Base-by-base conservation (phyloP, 2,329 filamentous ascomycete species). In the Niveomyces coronatus region DNA sequence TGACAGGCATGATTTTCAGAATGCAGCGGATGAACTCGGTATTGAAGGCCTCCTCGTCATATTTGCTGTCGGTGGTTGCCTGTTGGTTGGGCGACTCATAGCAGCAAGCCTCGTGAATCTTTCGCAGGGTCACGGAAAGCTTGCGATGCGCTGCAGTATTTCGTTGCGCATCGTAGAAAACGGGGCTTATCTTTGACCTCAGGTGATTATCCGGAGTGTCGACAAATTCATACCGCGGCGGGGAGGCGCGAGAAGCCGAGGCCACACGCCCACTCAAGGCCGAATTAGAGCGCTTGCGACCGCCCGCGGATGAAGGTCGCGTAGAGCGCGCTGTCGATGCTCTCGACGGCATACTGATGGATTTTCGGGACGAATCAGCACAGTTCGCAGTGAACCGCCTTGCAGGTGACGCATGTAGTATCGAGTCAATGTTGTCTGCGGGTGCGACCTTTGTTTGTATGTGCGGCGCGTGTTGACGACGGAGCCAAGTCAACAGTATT, bases 141-240 rank as follows among this genome's bases (percentile, higher is more conserved):
- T 96, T 96, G 43, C 89, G 72, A 57, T 98, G 91, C 2, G 85
- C 85, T 1, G 88, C 86, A 0, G 84, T 93, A 2, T 85, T 93
- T 50, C 82, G 80, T 59, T 98, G 91, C 23, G 89, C 87, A 57
- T 88, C 83, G 47, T 73, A 71, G 53, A 88, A 88, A 34, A 86
- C 71, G 39, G 71, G 62, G 54, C 79, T 82, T 37, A 94, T 70
- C 53, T 84, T 82, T 24, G 70, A 72, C 51, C 88, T 82, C 48
- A 95, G 64, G 13, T 72, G 73, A 41, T 75, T 86, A 32, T 76
- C 69, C 37, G 77, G 74, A 4, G 79, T 73, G 56, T 95, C 87
- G 50, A 81, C 74, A 39, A 83, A 81, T 54, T 94, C 86, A 49
- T 80, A 71, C 27, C 83, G 81, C n/a, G 59, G 51, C 5, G 69